phyloP scores from a whole-genome alignment of 257 asterid genomes.

The Salvia hispanica region DNA sequence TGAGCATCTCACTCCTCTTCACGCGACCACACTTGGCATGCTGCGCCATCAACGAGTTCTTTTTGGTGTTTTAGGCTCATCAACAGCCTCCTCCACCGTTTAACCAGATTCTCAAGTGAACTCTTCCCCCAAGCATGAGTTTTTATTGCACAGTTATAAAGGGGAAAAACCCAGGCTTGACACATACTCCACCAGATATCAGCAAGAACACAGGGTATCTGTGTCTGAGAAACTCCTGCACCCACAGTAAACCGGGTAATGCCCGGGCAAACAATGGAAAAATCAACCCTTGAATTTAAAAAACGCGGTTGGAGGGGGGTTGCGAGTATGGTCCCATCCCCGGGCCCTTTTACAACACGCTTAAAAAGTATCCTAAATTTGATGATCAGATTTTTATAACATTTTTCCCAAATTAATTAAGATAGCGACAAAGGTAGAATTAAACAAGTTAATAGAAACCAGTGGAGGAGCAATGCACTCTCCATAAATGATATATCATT shows the following conservation, averaged over 20 bases:
- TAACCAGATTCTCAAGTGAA: conserved; percentile 49
- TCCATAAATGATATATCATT: conserved; percentile 76
- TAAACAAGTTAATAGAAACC: conserved; percentile 40
- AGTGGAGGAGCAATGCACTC: conserved; percentile 92
- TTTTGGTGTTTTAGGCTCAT: conserved; percentile 42
- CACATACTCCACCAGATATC: conserved; percentile 93
- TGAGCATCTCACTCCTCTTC: conserved; percentile 81
- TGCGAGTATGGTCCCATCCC: conserved; percentile 85
- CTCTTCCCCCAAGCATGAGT: conserved; percentile 79
- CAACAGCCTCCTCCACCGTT: conserved; percentile 49
- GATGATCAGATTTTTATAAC: background rate
- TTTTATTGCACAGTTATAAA: conserved; percentile 74
- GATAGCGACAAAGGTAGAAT: background rate
- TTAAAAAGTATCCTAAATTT: conserved; percentile 76
- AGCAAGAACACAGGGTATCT: conserved; percentile 75
- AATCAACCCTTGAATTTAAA: conserved; percentile 64
- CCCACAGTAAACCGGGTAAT: conserved; percentile 84
- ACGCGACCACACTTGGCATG: conserved; percentile 50
- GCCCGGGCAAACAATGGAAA: conserved; percentile 77
- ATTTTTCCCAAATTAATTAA: background rate
- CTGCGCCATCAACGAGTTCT: conserved; percentile 36
- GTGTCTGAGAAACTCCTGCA: conserved; percentile 71
- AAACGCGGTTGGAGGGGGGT: conserved; percentile 93
- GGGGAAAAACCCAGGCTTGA: conserved; percentile 82
- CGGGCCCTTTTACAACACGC: conserved; percentile 85